Percentiles rank a stretch among this genome's conserved stretches.
These are phyloP conservation scores for Fusarium citri DNA, from an alignment of 2,329 filamentous ascomycete genomes.

Conservation along the genomic window DNA sequence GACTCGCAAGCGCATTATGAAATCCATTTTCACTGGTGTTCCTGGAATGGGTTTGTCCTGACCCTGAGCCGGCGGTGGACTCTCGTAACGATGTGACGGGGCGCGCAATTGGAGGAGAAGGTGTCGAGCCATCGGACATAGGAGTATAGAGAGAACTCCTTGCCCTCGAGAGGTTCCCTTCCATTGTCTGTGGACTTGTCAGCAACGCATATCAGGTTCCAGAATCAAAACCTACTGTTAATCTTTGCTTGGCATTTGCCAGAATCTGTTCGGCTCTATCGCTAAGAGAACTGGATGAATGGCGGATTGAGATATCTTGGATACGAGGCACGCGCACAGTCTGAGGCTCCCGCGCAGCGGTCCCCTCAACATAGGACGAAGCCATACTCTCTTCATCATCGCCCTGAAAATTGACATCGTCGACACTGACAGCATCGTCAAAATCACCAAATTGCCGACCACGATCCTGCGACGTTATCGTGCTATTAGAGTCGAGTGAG, in stretches of 20 bases:
- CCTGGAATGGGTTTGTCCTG: constrained; percentile 47
- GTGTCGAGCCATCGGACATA: constrained; percentile 63
- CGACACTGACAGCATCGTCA: constrained; percentile 71
- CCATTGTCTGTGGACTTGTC: constrained; percentile 77
- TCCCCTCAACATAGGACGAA: constrained; percentile 65
- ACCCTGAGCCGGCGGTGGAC: constrained; percentile 25
- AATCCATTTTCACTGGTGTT: constrained; percentile 50
- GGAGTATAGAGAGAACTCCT: constrained; percentile 70
- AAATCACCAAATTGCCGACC: constrained; percentile 68
- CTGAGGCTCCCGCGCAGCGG: constrained; percentile 45
- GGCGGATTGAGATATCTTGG: constrained; percentile 58
- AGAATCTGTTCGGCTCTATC: constrained; percentile 89
- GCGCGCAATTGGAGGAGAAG: constrained; percentile 60
- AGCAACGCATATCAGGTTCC: constrained; percentile 13
- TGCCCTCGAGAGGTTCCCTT: constrained; percentile 86
- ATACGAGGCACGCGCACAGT: constrained; percentile 21
- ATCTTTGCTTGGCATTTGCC: constrained; percentile 88
- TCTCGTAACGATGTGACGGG: constrained; percentile 44
- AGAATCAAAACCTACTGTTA: constrained; percentile 73
- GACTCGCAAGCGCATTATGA: constrained; percentile 45
- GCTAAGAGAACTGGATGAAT: constrained; percentile 81
- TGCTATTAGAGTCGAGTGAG: constrained; percentile 72
- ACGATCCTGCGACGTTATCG: constrained; percentile 65
- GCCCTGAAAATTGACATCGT: constrained; percentile 73
- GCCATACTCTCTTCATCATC: constrained; percentile 76